Conservation (phyloP, 768 basidiomycete genomes). For the Brasilioporus rufonigricans region DNA sequence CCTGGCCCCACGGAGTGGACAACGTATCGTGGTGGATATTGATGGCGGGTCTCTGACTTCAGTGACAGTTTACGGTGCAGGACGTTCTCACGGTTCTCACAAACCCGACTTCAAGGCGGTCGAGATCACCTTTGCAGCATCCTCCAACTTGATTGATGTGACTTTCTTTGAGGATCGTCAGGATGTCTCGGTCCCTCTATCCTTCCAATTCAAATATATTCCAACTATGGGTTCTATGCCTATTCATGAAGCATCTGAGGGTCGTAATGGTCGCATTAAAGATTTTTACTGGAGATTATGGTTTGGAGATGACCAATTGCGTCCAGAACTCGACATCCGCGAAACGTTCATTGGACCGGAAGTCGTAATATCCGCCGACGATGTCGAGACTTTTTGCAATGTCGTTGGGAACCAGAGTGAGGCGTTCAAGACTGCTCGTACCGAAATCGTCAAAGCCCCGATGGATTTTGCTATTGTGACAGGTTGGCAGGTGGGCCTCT, state of each 20-base stretch:
- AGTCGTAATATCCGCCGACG: conserved; percentile 71
- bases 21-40: conserved; percentile 67
- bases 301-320: conserved; percentile 82
- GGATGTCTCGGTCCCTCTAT: conserved; percentile 73
- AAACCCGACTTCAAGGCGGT: conserved; percentile 78
- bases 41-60: conserved; percentile 49
- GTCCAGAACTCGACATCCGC: conserved; percentile 77
- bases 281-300: conserved; percentile 98
- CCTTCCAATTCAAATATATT: conserved; percentile 80
- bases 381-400: conserved; percentile 86
- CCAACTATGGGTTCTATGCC: conserved; percentile 88
- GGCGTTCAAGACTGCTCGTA: conserved; percentile 79
- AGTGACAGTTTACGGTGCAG: conserved; percentile 70
- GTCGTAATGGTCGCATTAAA: conserved; percentile 88
- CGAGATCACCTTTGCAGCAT: conserved; percentile 59
- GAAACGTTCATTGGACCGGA: conserved; percentile 87
- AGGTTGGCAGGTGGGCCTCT: conserved; percentile 85
- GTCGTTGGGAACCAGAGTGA: conserved; percentile 94
- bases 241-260: conserved; percentile 84
- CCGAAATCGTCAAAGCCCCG: conserved; percentile 72
- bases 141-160: conserved; percentile 60
- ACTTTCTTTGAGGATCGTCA: conserved; percentile 82
- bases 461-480: conserved; percentile 99
- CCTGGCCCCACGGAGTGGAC: conserved; percentile 76
- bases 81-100: conserved; percentile 76